Base-by-base conservation (phyloP, 345 rosid genomes). In the Excoecaria agallocha region DNA sequence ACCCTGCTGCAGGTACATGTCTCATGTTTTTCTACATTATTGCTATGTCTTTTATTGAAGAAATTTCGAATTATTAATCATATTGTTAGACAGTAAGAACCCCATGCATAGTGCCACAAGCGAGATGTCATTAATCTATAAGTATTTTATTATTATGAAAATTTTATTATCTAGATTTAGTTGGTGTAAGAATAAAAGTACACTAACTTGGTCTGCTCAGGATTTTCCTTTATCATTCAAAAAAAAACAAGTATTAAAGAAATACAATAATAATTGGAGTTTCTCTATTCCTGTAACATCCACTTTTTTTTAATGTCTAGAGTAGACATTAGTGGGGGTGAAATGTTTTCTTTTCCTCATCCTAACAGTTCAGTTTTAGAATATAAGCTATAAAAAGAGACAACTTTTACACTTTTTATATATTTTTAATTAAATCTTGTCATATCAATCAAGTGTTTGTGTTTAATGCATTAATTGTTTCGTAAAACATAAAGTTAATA, bases 1-100 rank as follows among this genome's bases (percentile, higher is more conserved):
- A 19, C 22, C 20, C 57, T 52, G 22, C 39, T 5, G 39, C 62
- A 70, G 79, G 79, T 76, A 63, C 22, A 20, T 11, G 1, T 48
- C 39, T 15, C 11, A 12, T 13, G 17, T 48, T 67, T 67, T 41
- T 41, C 3, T 64, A 64, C 38, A 6, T n/a, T 4, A 55, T 19
- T 54, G 6, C 3, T n/a, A 55, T 55, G 2, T 19, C 25, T 51
- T 51, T 43, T 43, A 43, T 10, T 43, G 56, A 20, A 51, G 6
- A 13, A 12, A 16, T 16, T 16, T 51, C 16, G 2, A 16, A 15
- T 16, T 19, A 43, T 43, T 43, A 30, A 30, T 30, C 2, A 30
- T 30, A 30, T 30, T 30, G 30, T 30, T 30, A 30, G 30, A 30
- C 30, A 30, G 30, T 30, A 30, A 30, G 30, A 30, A 30, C 2